phyloP scores from a whole-genome alignment of 805 yeast species.

The Starmerella bombi region DNA sequence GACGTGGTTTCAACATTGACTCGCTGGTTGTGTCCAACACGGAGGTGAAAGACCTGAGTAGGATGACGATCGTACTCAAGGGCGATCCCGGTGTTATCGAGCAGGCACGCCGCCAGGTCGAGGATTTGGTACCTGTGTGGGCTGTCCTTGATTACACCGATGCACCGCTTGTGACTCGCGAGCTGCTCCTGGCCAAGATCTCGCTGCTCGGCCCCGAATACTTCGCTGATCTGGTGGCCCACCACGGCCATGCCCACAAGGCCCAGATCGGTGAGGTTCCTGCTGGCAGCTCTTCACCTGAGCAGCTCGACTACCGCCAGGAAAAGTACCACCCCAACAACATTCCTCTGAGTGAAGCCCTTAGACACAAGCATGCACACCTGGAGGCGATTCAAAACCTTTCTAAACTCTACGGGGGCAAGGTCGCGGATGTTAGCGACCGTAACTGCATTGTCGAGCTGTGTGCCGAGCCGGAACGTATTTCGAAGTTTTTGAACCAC shows the following conservation, averaged over 20 bases:
- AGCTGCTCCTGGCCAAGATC: slow-evolving; percentile 78
- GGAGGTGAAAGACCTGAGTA: slow-evolving; percentile 83
- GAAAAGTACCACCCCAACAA: slow-evolving; percentile 67
- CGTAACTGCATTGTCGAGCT: slow-evolving; percentile 89
- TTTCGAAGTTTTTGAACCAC: slow-evolving; percentile 73
- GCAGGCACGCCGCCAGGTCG: slow-evolving; percentile 96
- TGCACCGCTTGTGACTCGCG: slow-evolving; percentile 82
- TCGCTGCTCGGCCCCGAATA: slow-evolving; percentile 96
- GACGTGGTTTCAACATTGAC: slow-evolving; percentile 96
- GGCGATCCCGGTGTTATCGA: slow-evolving; percentile 95
- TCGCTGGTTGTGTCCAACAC: slow-evolving; percentile 94
- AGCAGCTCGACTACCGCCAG: slow-evolving; percentile 26
- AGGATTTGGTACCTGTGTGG: slow-evolving; percentile 94
- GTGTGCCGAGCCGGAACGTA: slow-evolving; percentile 83
- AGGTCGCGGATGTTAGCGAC: slow-evolving; percentile 79
- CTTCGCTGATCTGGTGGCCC: slow-evolving; percentile 84
- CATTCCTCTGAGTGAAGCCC: slow-evolving; percentile 77
- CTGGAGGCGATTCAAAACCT: slow-evolving; percentile 70
- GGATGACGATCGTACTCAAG: slow-evolving; percentile 90
- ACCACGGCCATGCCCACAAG: slow-evolving; percentile 43
- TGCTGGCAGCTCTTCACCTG: slow-evolving; percentile 24
- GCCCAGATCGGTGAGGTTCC: slow-evolving; percentile 27
- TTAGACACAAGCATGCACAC: slow-evolving; percentile 87
- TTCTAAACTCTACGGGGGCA: slow-evolving; percentile 83
- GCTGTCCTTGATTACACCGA: slow-evolving; percentile 91